These are phyloP conservation scores for Cordyceps javanica DNA, from an alignment of 2,329 filamentous ascomycete genomes.

Conservation along the genomic window DNA sequence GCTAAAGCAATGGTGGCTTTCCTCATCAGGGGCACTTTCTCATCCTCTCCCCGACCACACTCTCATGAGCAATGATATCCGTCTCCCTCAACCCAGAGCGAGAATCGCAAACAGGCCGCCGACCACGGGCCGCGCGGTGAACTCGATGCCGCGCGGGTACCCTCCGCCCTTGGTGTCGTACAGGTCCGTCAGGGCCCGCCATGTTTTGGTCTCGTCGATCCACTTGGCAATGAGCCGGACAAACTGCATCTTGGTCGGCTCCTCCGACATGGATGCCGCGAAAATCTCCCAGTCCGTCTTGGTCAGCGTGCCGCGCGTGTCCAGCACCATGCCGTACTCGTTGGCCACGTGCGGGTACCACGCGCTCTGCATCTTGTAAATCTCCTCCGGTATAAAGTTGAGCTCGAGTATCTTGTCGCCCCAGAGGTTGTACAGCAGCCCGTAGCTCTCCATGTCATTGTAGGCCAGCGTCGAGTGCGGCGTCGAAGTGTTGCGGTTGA, in stretches of 20 bases:
- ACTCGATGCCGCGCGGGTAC: conserved; percentile 57
- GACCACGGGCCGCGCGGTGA: conserved; percentile 72
- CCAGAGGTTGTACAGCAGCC: conserved; percentile 71
- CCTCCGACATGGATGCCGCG: conserved; percentile 65
- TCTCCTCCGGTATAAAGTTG: conserved; percentile 63
- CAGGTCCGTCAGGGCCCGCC: conserved; percentile 69
- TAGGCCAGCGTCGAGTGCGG: conserved; percentile 75
- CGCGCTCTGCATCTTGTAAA: conserved; percentile 71
- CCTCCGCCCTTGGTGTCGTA: conserved; percentile 67
- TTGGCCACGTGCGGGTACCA: conserved; percentile 70
- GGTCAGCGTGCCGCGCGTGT: conserved; percentile 73
- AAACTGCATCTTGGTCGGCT: conserved; percentile 57
- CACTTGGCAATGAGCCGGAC: conserved; percentile 63
- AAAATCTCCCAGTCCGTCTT: conserved; percentile 89
- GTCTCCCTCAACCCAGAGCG: conserved; percentile 40
- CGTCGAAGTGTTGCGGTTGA: conserved; percentile 55
- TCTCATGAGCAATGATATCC: not conserved
- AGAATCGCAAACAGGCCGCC: conserved; percentile 77
- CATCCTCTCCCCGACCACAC: no score
- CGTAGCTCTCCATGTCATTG: conserved; percentile 51
- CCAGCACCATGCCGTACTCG: conserved; percentile 75
- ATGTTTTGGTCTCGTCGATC: conserved; percentile 67
- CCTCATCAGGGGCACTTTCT: no score
- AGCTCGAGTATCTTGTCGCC: conserved; percentile 72
- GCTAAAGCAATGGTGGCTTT: no score